phyloP scores from a whole-genome alignment of 306 rosid species.

The Neltuma alba region DNA sequence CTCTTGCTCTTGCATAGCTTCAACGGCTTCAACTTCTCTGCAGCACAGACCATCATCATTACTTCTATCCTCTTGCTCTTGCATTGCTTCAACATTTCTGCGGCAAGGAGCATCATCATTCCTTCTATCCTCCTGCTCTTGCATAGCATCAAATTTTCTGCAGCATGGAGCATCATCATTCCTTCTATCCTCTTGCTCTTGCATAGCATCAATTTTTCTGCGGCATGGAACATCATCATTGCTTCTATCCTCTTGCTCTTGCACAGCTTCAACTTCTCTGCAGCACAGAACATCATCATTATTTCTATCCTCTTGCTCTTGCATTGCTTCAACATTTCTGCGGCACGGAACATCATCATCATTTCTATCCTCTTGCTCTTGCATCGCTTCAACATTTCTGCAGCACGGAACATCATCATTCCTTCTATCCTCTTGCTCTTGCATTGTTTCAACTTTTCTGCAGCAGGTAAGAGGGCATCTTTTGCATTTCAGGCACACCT shows the following conservation, averaged over 20 bases:
- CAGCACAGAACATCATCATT: constrained; percentile 43
- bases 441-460: constrained; percentile 38
- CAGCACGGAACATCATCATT: neutral
- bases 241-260: neutral
- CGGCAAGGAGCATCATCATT: constrained; percentile 45
- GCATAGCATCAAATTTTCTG: too few species aligned
- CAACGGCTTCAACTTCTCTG: too few species aligned
- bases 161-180: too few species aligned
- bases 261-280: neutral
- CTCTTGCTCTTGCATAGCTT: too few species aligned
- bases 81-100: neutral
- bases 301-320: constrained; percentile 39
- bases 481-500: constrained; percentile 67
- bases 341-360: neutral
- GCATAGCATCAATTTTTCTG: too few species aligned
- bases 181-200: too few species aligned
- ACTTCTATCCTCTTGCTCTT: neutral
- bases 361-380: neutral
- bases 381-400: neutral
- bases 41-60: neutral
- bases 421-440: neutral
- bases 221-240: neutral
- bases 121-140: constrained; percentile 46
- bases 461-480: constrained; percentile 51
- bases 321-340: neutral